Evolutionary conservation across 495 filamentous ascomycete species (phyloP).

Genomic region (Trichoderma virens): DNA sequence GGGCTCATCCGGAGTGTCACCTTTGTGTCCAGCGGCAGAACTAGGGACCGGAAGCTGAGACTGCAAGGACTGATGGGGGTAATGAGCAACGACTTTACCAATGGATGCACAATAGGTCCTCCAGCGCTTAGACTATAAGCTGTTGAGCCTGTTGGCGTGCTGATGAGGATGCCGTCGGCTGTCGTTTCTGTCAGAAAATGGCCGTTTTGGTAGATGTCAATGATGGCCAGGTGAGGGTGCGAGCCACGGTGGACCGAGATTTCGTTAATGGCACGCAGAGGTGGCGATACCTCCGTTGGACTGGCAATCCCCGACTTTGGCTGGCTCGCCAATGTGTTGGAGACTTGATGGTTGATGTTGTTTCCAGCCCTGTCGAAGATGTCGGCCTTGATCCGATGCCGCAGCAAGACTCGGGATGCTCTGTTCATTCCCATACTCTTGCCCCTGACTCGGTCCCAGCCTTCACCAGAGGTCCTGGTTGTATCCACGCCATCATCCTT

Average conservation of each 20-base stretch:
- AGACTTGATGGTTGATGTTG: slow-evolving; percentile 38
- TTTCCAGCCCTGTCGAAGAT: slow-evolving; percentile 59
- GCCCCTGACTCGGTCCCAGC: slow-evolving; percentile 66
- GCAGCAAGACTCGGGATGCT: slow-evolving; percentile 70
- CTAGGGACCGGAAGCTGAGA: slow-evolving; percentile 83
- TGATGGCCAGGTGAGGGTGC: slow-evolving; percentile 80
- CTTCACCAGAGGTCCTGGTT: slow-evolving; percentile 14
- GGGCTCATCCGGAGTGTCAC: slow-evolving; percentile 74
- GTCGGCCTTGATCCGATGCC: slow-evolving; percentile 77
- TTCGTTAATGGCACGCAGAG: slow-evolving; percentile 87
- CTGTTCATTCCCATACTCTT: slow-evolving; percentile 73
- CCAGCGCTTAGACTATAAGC: slow-evolving; percentile 89
- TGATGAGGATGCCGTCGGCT: slow-evolving; percentile 89
- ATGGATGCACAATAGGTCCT: slow-evolving; percentile 89
- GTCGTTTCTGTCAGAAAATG: slow-evolving; percentile 87
- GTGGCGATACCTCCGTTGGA: slow-evolving; percentile 19
- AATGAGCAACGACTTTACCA: slow-evolving; percentile 78
- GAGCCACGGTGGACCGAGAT: slow-evolving; percentile 85
- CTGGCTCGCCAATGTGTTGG: slow-evolving; percentile 9
- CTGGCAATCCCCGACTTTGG: neutral
- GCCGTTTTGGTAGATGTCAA: slow-evolving; percentile 78
- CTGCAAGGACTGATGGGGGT: slow-evolving; percentile 92
- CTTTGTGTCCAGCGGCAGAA: slow-evolving; percentile 80
- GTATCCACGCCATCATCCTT: slow-evolving; percentile 11
- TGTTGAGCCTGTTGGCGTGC: slow-evolving; percentile 88